These are phyloP conservation scores for Hysterangium stoloniferum DNA, from an alignment of 768 basidiomycete species.

Conservation along the genomic window DNA sequence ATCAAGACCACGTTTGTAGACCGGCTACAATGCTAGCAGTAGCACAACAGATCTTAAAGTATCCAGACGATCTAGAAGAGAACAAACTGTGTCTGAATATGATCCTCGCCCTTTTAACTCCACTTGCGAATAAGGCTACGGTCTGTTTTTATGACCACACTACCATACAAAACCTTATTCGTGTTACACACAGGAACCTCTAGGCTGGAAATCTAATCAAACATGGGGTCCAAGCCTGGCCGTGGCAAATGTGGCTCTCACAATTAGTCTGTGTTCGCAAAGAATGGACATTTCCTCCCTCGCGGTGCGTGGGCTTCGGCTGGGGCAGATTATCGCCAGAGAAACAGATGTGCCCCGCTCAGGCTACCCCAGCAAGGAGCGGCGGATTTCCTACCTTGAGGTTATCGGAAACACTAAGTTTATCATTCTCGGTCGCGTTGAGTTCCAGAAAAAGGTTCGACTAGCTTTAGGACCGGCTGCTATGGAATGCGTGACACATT, in stretches of 20 bases:
- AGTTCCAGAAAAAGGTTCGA: constrained; percentile 73
- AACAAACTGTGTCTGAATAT: not conserved
- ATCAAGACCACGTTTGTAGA: not conserved
- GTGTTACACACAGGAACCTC: not conserved
- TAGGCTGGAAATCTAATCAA: constrained; percentile 8
- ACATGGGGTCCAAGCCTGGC: constrained; percentile 56
- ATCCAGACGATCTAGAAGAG: constrained; percentile 40
- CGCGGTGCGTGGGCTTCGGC: constrained; percentile 61
- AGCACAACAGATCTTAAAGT: constrained; percentile 50
- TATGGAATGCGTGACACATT: constrained; percentile 55
- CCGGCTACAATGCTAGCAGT: constrained; percentile 25
- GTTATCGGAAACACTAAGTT: constrained; percentile 71
- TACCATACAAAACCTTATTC: not conserved
- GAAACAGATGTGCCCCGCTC: constrained; percentile 47
- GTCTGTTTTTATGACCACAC: not conserved
- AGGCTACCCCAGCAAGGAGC: constrained; percentile 47
- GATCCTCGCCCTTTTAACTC: constrained; percentile 1
- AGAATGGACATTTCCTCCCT: constrained; percentile 58
- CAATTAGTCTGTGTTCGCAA: constrained; percentile 63
- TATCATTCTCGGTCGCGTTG: constrained; percentile 64
- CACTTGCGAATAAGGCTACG: constrained; percentile 1
- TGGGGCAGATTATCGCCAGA: constrained; percentile 60
- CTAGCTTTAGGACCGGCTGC: constrained; percentile 59
- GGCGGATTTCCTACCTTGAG: constrained; percentile 54
- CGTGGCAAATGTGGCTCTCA: constrained; percentile 63